Evolutionary conservation across 768 basidiomycete species (phyloP).

Genomic region (Leucocoprinus leucothites): DNA sequence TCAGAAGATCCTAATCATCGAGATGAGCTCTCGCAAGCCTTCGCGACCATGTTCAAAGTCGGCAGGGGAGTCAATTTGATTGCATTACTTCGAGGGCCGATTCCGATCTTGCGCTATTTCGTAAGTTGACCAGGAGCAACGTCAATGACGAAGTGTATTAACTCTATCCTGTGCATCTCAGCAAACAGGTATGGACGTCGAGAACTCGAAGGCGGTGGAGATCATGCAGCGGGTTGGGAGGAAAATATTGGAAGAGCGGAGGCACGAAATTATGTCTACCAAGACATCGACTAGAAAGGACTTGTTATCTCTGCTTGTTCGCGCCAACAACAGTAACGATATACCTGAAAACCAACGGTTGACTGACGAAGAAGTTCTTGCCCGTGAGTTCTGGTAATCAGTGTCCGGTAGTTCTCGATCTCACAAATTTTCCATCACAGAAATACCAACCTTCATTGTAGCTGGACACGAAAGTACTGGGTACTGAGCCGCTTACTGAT

Average conservation of each 20-base stretch:
- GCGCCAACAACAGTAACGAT: conserved; percentile 64
- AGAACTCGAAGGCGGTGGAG: conserved; percentile 21
- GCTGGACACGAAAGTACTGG: conserved; percentile 62
- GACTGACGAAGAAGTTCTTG: conserved; percentile 60
- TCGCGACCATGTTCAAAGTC: conserved; percentile 45
- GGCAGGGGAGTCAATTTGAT: conserved; percentile 33
- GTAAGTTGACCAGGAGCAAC: conserved; percentile 27
- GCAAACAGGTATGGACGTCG: no score
- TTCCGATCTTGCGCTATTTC: conserved; percentile 18
- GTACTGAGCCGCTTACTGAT: conserved; percentile 21
- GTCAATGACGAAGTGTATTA: no score
- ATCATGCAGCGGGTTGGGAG: conserved; percentile 50
- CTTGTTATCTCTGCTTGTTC: conserved; percentile 56
- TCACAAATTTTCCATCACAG: no score
- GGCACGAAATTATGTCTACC: conserved; percentile 28
- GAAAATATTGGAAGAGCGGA: conserved; percentile 50
- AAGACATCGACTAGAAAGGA: conserved; percentile 42
- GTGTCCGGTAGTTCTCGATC: not conserved
- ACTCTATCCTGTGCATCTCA: no score
- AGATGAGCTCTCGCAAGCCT: conserved; percentile 53
- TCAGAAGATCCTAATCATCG: conserved; percentile 4
- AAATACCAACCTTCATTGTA: conserved; percentile 58
- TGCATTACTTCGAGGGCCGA: conserved; percentile 25
- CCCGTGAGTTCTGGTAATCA: conserved; percentile 32
- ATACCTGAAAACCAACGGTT: conserved; percentile 50